These are phyloP conservation scores for Biscogniauxia sp. DNA, from an alignment of 2,329 filamentous ascomycete species.

Conservation along the genomic window DNA sequence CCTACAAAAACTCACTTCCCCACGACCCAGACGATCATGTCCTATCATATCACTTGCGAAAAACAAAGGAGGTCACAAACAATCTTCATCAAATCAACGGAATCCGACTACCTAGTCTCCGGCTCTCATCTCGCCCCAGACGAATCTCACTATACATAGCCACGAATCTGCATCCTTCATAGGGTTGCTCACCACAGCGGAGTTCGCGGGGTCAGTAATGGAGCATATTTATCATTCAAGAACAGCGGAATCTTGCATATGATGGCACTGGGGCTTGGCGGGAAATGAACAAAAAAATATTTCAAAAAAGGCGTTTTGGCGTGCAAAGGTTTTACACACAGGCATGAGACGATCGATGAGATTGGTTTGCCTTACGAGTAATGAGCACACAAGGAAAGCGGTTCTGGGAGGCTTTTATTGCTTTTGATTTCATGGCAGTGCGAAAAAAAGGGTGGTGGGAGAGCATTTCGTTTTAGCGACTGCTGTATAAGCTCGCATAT, in stretches of 20 bases:
- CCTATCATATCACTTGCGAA: background rate
- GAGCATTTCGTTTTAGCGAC: background rate
- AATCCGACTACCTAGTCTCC: background rate
- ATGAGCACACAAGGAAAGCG: background rate
- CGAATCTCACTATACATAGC: background rate
- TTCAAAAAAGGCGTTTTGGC: background rate
- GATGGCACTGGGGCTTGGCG: background rate
- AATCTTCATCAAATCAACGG: background rate
- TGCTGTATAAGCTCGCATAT: background rate
- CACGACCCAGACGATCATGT: background rate
- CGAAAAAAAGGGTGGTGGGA: background rate
- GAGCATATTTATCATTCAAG: background rate
- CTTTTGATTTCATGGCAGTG: background rate
- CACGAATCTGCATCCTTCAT: background rate
- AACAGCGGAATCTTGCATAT: background rate
- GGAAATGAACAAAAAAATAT: background rate
- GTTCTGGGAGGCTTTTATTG: background rate
- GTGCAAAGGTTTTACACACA: background rate
- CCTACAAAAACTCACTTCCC: background rate
- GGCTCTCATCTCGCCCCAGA: background rate
- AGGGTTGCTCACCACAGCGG: background rate
- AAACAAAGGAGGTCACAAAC: background rate
- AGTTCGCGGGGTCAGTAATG: background rate
- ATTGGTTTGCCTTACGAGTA: background rate
- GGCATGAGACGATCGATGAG: background rate